Base-by-base conservation (phyloP, 2,329 filamentous ascomycete genomes). In the Colletotrichum sp. region DNA sequence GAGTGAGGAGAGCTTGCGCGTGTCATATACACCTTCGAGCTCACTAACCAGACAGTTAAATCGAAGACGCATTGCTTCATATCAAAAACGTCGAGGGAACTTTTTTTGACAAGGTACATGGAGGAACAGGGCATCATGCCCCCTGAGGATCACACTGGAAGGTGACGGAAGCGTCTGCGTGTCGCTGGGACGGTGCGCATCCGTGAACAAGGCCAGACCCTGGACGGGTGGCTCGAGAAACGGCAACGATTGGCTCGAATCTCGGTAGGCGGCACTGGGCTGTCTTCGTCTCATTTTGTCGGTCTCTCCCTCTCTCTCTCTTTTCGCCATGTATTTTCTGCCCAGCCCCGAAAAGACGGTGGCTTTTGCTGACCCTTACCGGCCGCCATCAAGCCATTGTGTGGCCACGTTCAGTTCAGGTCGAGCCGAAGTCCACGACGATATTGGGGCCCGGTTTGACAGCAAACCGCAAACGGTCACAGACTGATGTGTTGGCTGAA, bases 241-340 rank as follows among this genome's bases (percentile, higher is more conserved):
- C 36, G 32, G 25, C 60, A 48, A 74, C 22, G 74, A 76, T 76
- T 76, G 71, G 74, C 60, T 61, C 9, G 39, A 65, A 32, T 19
- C 22, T 71, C 74, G 71, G 74, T 64, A 76, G 34, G 60, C 61
- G 71, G 71, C 74, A 67, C 65, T 59, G 59, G 19, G 48, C 32
- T 65, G 48, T 71, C 71, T 75, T 73, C 64, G 73, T 72, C 73
- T 72, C 63, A 75, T 68, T 75, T 75, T 34, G 68, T 44, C 48
- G 39, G 61, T 68, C 61, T 36, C 32, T 68, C 25, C 44, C 16
- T 15, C 36, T 59, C 39, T 16, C 32, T 19, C 16, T 34, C 34
- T 44, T 34, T 34, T 15, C 39, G 36, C 19, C 15, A n/a, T 39
- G 44, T 52, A 22, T 67, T 28, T 65, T 74, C 67, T 60, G 67